Conservation (phyloP, 331 rosid genomes). For the Acacia pycnantha region DNA sequence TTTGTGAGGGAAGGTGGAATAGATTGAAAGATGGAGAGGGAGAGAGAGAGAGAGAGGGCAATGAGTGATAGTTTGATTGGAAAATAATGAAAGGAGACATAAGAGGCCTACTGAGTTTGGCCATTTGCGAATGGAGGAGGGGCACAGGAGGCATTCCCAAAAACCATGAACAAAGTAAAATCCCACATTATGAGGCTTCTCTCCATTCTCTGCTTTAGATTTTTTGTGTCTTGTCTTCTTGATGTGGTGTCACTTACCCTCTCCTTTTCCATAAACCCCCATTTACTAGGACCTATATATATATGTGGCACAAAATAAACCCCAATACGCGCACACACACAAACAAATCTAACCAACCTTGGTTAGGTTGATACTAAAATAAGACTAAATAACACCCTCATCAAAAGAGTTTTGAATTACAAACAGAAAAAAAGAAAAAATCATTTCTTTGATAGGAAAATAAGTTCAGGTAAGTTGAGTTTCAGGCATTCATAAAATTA, state of each 20-base stretch:
- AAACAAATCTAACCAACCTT: too few species aligned
- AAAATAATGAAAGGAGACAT: not conserved
- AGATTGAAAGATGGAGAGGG: not conserved
- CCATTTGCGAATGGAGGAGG: not conserved
- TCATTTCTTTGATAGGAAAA: too few species aligned
- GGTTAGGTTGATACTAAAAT: not conserved
- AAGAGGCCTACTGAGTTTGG: not conserved
- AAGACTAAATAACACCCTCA: not conserved
- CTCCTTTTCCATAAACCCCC: not conserved
- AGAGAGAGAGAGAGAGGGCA: not conserved
- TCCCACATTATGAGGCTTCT: constrained; percentile 21
- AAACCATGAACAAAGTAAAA: not conserved
- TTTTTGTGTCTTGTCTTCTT: not conserved
- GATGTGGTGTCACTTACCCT: constrained; percentile 5
- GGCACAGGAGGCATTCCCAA: not conserved
- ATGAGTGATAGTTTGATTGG: constrained; percentile 5
- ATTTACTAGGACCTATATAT: not conserved
- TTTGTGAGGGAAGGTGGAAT: not conserved
- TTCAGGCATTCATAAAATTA: too few species aligned
- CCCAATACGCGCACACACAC: not conserved
- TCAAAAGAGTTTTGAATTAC: not conserved
- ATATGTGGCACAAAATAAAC: not conserved
- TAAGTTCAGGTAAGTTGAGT: too few species aligned
- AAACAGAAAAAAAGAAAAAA: too few species aligned
- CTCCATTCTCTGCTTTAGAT: not conserved